Evolutionary conservation across 2,329 filamentous ascomycete genomes (phyloP).

Genomic region (Penicillium freii): DNA sequence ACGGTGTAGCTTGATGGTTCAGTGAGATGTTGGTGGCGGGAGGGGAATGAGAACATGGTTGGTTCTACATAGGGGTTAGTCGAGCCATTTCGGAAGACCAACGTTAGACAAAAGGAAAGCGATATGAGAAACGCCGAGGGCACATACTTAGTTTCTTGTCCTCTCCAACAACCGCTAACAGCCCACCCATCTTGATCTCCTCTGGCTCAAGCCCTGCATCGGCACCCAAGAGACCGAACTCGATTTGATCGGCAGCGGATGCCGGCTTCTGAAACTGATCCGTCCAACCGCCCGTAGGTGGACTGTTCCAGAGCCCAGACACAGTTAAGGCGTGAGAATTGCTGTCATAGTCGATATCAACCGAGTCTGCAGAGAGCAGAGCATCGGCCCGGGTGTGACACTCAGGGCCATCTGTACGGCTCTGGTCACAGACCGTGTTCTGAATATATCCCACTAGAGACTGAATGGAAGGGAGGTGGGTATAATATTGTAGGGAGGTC

Average conservation of each 20-base stretch:
- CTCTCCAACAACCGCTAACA: constrained; percentile 75
- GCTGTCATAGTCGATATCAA: constrained; percentile 77
- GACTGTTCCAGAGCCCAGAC: constrained; percentile 59
- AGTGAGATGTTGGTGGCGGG: constrained; percentile 66
- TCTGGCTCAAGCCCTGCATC: constrained; percentile 61
- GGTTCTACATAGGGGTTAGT: constrained; percentile 51
- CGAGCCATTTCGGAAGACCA: neutral
- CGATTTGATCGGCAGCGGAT: constrained; percentile 56
- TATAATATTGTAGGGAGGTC: constrained; percentile 68
- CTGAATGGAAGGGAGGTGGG: constrained; percentile 58
- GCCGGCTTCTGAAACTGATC: constrained; percentile 41
- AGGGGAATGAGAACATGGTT: constrained; percentile 78
- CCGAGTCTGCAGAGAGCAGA: constrained; percentile 56
- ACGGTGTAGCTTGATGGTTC: constrained; percentile 57
- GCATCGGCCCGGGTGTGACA: constrained; percentile 53
- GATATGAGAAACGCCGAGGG: neutral
- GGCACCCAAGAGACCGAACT: constrained; percentile 74
- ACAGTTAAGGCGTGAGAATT: constrained; percentile 64
- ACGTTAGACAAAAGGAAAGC: neutral
- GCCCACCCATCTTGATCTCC: constrained; percentile 75
- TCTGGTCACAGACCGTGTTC: constrained; percentile 51
- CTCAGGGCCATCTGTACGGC: constrained; percentile 36
- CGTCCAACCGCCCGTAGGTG: constrained; percentile 45
- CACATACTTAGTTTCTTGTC: constrained; percentile 62
- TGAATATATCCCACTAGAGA: constrained; percentile 56